Evolutionary conservation across 208 protist genomes (phyloP), one percentile per base, ranked within the genome.

Genomic region (Trypanosoma melophagium): DNA sequence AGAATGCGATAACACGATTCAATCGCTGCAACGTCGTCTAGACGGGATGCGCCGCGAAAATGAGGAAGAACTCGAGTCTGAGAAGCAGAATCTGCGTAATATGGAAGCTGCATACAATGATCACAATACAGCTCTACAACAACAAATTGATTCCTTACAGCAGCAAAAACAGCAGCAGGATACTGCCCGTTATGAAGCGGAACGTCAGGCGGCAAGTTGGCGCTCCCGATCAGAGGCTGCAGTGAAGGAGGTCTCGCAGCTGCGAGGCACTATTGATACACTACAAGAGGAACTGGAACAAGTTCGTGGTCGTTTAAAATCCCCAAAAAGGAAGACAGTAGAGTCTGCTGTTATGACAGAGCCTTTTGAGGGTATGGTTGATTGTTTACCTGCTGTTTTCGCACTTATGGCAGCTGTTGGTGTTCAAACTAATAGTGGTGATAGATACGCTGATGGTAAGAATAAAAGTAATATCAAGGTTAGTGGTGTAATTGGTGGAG

Each of bases 1-100:
- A 24, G 62, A 64, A 17, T 60, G 51, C 3, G 63, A 67, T 49
- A 59, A 53, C 21, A 51, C 41, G 7, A 7, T 76, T 57, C 41
- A 53, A 7, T 60, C 53, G 25, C 61, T 80, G 55, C 80, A 68
- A 28, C 61, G 55, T 3, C 45, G 31, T 7, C 61, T 60, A 24
- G 67, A 69, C 12, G 66, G 70, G 44, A 65, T 21, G 38, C 47
- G 2, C n/a, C 17, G 17, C 12, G 72, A 50, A 14, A 31, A n/a
- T 50, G 47, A 76, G 12, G 51, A 67, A 9, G 59, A 49, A 14
- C 62, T 66, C 40, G 61, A 22, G 14, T 31, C 47, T 22, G 61
- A 57, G 24, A 22, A 50, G 54, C 45, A 51, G 17, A 41, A 41
- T 3, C 25, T 40, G n/a, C 50, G 44, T 21, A 28, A 74, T 49